A percentile compares a stretch with the other conserved stretches of the same genome.
Conservation (phyloP, 352 stramenopile genomes). For the Chrysophaeum taylorii region DNA sequence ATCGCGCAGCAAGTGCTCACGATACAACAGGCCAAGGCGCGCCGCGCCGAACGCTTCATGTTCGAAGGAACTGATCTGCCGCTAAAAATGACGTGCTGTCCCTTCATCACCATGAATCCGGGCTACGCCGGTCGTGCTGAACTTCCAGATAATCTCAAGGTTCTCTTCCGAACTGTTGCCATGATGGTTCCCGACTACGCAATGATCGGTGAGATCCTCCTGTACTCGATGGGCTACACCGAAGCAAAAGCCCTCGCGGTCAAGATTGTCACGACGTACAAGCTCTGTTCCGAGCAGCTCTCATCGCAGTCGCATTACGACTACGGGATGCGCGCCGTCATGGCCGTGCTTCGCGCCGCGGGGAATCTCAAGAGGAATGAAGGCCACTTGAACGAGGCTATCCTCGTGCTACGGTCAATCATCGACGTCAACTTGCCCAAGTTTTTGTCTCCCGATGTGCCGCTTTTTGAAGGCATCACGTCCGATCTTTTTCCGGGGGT, state of each 20-base stretch:
- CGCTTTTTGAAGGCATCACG: constrained; percentile 86
- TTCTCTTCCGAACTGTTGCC: constrained; percentile 80
- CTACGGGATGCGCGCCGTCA: constrained; percentile 85
- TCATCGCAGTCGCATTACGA: constrained; percentile 79
- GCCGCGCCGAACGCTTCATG: constrained; percentile 38
- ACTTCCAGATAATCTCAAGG: constrained; percentile 76
- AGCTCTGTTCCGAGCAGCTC: constrained; percentile 84
- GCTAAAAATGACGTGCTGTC: constrained; percentile 45
- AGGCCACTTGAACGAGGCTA: constrained; percentile 77
- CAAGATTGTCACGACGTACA: constrained; percentile 93
- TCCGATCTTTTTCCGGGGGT: constrained; percentile 86
- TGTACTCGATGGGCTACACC: constrained; percentile 84
- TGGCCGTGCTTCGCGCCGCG: constrained; percentile 81
- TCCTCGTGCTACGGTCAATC: constrained; percentile 76
- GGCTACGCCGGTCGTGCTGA: constrained; percentile 78
- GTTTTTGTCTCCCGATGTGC: constrained; percentile 84
- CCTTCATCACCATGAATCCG: constrained; percentile 80
- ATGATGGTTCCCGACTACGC: constrained; percentile 94
- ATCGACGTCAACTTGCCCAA: constrained; percentile 91
- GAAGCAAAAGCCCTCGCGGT: constrained; percentile 37
- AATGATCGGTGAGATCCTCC: constrained; percentile 89
- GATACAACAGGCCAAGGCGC: constrained; percentile 54
- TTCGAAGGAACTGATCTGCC: constrained; percentile 55
- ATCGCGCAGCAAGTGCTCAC: constrained; percentile 85
- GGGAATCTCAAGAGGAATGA: constrained; percentile 76